Base-by-base conservation (phyloP, 1,284 basidiomycete genomes). In the Trichosporon asahii region DNA sequence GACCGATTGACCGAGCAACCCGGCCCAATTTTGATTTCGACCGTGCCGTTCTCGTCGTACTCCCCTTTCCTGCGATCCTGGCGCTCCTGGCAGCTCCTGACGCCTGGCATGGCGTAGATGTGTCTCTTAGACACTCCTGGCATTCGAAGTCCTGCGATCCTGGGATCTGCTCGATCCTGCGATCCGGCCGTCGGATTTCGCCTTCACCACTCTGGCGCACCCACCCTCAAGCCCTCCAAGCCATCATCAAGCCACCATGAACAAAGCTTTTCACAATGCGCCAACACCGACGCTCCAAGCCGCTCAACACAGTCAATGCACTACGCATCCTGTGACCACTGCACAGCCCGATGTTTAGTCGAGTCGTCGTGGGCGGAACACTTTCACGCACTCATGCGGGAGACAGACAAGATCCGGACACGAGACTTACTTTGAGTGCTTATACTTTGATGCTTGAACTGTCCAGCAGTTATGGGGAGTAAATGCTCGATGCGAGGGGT, bases 211-310 rank as follows among this genome's bases (percentile, higher is more conserved):
- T 33, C 27, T 61, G 57, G 57, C 57, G 27, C 27, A 31, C 57
- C 9, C 57, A 60, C 55, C 27, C 55, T 60, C 55, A 31, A 61
- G 29, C 57, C 57, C 57, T 23, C 57, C 57, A 61, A 61, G 57
- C 57, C 57, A 61, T 61, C 57, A 61, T 33, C 29, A 61, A 61
- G 57, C 57, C 57, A 61, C 57, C 57, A 25, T 31, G 57, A 61
- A 61, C 57, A 61, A 61, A 61, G 57, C 57, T 61, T 57, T 61
- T 61, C 57, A 61, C 57, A 33, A 61, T 61, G 29, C 57, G 33
- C 49, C 23, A 53, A 21, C 49, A 12, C n/a, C 49, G 12, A 53
- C 46, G 4, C 46, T 49, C n/a, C 46, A n/a, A n/a, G 12, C 12
- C 55, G 15, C 27, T n/a, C 57, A n/a, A 61, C 27, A 12, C 9